Base-by-base conservation (phyloP, 1,284 basidiomycete species). In the Hemileia vastatrix region DNA sequence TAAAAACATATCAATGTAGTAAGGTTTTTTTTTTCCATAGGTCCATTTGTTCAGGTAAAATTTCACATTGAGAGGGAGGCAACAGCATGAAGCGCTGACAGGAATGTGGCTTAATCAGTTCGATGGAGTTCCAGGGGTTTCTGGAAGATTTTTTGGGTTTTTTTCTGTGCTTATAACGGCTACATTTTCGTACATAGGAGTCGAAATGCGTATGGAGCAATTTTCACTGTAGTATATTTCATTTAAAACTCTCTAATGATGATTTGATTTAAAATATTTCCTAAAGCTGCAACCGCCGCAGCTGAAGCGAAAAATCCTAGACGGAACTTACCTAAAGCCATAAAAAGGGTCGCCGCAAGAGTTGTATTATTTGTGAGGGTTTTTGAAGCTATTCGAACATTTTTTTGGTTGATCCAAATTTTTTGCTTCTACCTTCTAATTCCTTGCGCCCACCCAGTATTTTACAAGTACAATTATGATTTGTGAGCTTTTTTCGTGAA, bases 1-100 rank as follows among this genome's bases (percentile, higher is more conserved):
- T n/a, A 63, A 86, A 72, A 78, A 51, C 67, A 80, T 44, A 49
- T 78, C 33, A 76, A 70, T 24, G 84, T 71, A 70, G 55, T 53
- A 67, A 31, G 77, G 73, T 49, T 77, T 79, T 55, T 65, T 70
- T 1, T 43, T 57, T 18, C 9, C 15, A n/a, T 33, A 33, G 57
- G 49, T 1, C 50, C 45, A 1, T 31, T 32, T 33, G 50, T 60
- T 4, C 45, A 54, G 27, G 50, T 60, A n/a, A 43, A 44, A 51
- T 57, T n/a, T 3, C 21, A 21, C 6, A 24, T 45, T 21, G 19
- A 19, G 3, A 3, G 6, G 50, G 13, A 33, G 27, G 47, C 31
- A 15, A 24, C 23, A 59, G 21, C 8, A 53, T 49, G 15, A n/a
- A 15, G 31, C 9, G 31, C 23, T 32, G 18, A 15, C 50, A n/a